Percentiles rank a stretch among this genome's conserved stretches.
phyloP scores from a whole-genome alignment of 257 asterid genomes.

The Capsicum rhomboideum region DNA sequence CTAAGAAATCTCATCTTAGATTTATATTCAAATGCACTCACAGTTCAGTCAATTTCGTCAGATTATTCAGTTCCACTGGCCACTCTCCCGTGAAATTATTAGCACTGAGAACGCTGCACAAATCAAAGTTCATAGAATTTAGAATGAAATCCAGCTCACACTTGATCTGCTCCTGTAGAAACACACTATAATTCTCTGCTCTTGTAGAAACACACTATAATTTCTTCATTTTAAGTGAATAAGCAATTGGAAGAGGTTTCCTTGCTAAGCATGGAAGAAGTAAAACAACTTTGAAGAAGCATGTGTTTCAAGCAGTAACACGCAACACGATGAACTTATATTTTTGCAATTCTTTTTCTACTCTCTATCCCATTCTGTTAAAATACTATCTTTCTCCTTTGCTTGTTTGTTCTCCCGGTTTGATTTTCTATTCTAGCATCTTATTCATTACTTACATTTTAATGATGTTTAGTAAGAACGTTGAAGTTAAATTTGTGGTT shows the following conservation, averaged over 20 bases:
- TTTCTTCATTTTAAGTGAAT: background rate
- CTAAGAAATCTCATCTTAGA: background rate
- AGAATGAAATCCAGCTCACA: background rate
- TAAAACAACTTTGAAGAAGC: background rate
- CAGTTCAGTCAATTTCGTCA: conserved; percentile 35
- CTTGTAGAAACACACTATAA: too few relatives aligned
- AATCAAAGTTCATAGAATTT: background rate
- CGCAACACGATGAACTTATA: background rate
- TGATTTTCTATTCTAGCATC: too few relatives aligned
- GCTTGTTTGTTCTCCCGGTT: background rate
- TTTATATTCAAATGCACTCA: conserved; percentile 7
- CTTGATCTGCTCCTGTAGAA: background rate
- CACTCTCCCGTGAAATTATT: conserved; percentile 35
- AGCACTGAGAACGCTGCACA: conserved; percentile 35
- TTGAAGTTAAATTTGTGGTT: background rate
- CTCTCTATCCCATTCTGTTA: background rate
- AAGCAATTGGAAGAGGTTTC: background rate
- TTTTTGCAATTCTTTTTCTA: background rate
- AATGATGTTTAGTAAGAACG: too few relatives aligned
- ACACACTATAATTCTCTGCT: background rate
- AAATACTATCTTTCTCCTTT: background rate
- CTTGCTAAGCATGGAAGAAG: background rate
- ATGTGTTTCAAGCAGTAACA: background rate
- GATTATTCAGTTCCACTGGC: conserved; percentile 31
- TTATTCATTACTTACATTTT: background rate